These are phyloP conservation scores for Dorcoceras hygrometricum DNA, from an alignment of 257 asterid species.

Conservation along the genomic window DNA sequence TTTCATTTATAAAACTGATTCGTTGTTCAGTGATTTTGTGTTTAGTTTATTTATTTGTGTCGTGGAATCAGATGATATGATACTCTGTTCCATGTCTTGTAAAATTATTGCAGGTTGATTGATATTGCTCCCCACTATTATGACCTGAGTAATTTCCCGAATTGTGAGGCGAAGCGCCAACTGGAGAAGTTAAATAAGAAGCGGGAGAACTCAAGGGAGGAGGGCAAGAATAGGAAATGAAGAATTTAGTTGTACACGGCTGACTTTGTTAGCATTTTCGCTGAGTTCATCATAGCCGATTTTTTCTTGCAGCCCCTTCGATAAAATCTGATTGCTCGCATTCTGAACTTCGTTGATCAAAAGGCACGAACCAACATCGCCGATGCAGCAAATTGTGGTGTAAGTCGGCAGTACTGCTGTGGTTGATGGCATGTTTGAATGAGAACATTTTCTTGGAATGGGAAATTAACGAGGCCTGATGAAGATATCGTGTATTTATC, in stretches of 20 bases:
- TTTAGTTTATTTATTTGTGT: not conserved
- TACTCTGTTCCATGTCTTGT: not conserved
- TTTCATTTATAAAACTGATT: not conserved
- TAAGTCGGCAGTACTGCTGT: no score
- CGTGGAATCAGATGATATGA: not conserved
- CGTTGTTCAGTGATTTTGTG: not conserved
- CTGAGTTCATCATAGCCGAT: no score
- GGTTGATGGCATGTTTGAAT: no score
- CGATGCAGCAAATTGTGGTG: no score
- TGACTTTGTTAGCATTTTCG: slow-evolving; percentile 1
- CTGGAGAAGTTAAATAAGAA: slow-evolving; percentile 75
- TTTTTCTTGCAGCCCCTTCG: no score
- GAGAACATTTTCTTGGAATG: no score
- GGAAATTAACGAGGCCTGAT: no score
- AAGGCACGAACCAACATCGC: no score
- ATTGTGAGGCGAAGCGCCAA: slow-evolving; percentile 84
- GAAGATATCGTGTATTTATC: no score
- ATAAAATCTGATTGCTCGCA: no score
- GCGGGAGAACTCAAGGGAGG: slow-evolving; percentile 61
- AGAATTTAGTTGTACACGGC: not conserved
- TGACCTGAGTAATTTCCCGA: slow-evolving; percentile 79
- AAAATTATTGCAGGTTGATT: slow-evolving; percentile 57
- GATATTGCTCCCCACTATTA: slow-evolving; percentile 90
- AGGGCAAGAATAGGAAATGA: slow-evolving; percentile 57
- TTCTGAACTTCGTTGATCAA: no score